Conservation (phyloP, 768 basidiomycete species). For the Lactarius quietus region DNA sequence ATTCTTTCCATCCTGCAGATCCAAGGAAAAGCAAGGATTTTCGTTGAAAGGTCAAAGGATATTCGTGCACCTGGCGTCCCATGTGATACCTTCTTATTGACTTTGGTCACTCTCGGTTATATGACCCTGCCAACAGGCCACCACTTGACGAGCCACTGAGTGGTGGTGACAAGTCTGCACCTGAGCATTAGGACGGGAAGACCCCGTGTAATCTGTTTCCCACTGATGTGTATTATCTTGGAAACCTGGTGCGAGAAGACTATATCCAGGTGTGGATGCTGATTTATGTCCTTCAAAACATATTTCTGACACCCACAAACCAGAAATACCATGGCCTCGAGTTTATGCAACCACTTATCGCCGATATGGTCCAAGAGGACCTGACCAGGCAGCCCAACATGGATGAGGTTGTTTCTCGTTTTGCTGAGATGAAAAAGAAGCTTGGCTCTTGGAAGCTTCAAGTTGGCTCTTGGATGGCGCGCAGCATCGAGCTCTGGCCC, state of each 20-base stretch:
- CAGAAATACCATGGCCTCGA: slow-evolving; percentile 30
- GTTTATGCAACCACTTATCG: slow-evolving; percentile 33
- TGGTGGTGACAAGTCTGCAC: slow-evolving; percentile 42
- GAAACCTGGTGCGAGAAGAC: no score
- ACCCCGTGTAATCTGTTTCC: slow-evolving; percentile 32
- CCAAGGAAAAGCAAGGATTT: no score
- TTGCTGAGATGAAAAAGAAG: no score
- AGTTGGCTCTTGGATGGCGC: slow-evolving; percentile 33
- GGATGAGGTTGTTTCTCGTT: slow-evolving; percentile 32
- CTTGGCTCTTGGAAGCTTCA: no score
- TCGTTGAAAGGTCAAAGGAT: slow-evolving; percentile 26
- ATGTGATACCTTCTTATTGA: slow-evolving; percentile 37
- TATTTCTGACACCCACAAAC: no score
- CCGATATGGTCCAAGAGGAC: slow-evolving; percentile 35
- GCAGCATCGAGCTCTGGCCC: background rate
- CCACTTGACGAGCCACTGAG: slow-evolving; percentile 32
- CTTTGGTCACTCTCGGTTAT: no score
- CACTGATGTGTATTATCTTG: no score
- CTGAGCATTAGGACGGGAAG: slow-evolving; percentile 29
- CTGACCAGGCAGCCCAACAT: slow-evolving; percentile 34
- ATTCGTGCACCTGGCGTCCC: slow-evolving; percentile 32
- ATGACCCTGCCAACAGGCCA: slow-evolving; percentile 27
- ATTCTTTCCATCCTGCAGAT: slow-evolving; percentile 31
- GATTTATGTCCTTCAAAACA: no score
- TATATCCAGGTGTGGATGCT: no score